Base-by-base conservation (phyloP, 331 rosid genomes). In the Acacia pycnantha region DNA sequence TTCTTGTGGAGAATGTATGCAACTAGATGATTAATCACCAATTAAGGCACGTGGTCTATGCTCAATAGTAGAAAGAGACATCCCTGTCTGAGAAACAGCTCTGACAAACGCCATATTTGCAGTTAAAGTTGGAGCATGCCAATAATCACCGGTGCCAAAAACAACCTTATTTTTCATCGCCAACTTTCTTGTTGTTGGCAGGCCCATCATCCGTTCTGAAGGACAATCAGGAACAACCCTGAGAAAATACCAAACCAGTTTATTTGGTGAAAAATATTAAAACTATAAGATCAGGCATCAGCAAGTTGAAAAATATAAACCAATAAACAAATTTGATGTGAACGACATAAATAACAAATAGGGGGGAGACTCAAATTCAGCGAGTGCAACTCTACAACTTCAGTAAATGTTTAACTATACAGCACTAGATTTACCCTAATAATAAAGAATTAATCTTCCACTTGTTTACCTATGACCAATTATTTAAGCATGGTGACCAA, bases 61-160 rank as follows among this genome's bases (percentile, higher is more conserved):
- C 77, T 80, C 85, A 31, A 87, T 82, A 37, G 89, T 87, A 78
- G 78, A 86, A 71, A 91, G 85, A 72, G 95, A 89, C 93, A 89
- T 88, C 76, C 93, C 95, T 33, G 90, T 88, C 75, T 89, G 95
- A 29, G 95, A 86, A 81, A 91, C 74, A 47, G 95, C 95, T 81
- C 93, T 81, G 51, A 83, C 95, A 83, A 89, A 91, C 62, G 91
- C 90, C 93, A 89, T 89, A 84, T 91, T 91, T 14, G 95, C 95
- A 8, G 93, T 88, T 59, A 88, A 72, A 73, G 93, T 89, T 44
- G 95, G 91, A 82, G 91, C 91, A 59, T 50, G 82, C 89, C 95
- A 91, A 71, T 74, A 46, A 84, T 89, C 95, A 37, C 95, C 93
- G 0, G 95, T 91, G 44, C 93, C 94, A 77, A 89, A 91, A 54